A percentile compares a stretch with the other conserved stretches of the same genome.
Conservation (phyloP, 2,329 filamentous ascomycete genomes). For the Hypocrella siamensis region DNA sequence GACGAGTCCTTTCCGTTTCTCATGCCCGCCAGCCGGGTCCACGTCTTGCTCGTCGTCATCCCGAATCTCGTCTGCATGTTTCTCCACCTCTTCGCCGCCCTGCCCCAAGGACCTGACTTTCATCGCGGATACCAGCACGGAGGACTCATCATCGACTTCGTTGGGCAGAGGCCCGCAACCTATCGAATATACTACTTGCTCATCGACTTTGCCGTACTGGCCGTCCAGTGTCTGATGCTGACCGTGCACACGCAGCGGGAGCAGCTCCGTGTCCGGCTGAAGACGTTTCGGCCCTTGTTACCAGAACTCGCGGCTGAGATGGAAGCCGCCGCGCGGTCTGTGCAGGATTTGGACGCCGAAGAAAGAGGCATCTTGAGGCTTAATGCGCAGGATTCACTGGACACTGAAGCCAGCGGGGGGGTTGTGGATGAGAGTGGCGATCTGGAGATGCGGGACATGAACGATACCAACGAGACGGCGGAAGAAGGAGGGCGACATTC, state of each 20-base stretch:
- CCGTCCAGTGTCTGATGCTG: conserved; percentile 47
- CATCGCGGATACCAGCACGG: conserved; percentile 52
- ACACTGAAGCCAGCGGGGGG: conserved; percentile 14
- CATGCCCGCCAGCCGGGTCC: conserved; percentile 38
- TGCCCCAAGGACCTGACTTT: conserved; percentile 42
- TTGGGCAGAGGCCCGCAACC: conserved; percentile 48
- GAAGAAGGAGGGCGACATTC: conserved; percentile 11
- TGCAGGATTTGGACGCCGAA: conserved; percentile 39
- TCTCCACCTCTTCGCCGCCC: conserved; percentile 38
- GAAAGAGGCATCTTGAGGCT: conserved; percentile 31
- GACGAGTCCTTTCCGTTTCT: conserved; percentile 38
- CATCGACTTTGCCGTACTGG: conserved; percentile 39
- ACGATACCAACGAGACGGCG: conserved; percentile 8
- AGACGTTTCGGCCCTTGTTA: conserved; percentile 19
- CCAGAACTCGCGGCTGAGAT: conserved; percentile 13
- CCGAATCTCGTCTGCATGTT: conserved; percentile 46
- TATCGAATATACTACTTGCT: conserved; percentile 39
- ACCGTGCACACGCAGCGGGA: conserved; percentile 46
- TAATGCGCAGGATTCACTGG: conserved; percentile 1
- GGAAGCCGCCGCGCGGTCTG: conserved; percentile 11
- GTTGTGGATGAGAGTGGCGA: conserved; percentile 21
- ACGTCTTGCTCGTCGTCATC: conserved; percentile 40
- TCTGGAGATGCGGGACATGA: conserved; percentile 27
- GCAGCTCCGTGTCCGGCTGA: conserved; percentile 32
- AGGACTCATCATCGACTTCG: conserved; percentile 50